A percentile compares a stretch with the other conserved stretches of the same genome.
Evolutionary conservation across 106 monocot species (phyloP).

Genomic region (Dendrobium officinale): DNA sequence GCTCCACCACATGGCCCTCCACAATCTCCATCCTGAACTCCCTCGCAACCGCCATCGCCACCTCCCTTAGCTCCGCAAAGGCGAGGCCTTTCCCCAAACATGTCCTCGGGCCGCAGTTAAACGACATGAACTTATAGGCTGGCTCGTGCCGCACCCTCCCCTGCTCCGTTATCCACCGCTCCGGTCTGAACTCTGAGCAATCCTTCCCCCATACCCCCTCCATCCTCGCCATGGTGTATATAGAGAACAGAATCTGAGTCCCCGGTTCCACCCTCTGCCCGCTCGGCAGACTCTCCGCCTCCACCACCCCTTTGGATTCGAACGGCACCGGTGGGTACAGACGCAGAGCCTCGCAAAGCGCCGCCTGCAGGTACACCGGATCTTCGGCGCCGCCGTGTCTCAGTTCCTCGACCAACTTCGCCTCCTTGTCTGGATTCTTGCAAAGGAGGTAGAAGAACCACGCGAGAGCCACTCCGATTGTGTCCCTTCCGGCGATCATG

Average conservation of each 20-base stretch:
- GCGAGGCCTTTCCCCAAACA: constrained; percentile 66
- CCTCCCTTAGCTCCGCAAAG: constrained; percentile 41
- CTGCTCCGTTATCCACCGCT: constrained; percentile 46
- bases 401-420: constrained; percentile 38
- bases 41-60: constrained; percentile 30
- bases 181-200: constrained; percentile 53
- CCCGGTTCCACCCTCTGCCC: constrained; percentile 21
- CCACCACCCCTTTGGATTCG: constrained; percentile 33
- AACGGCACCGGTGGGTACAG: constrained; percentile 61
- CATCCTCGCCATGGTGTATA: constrained; percentile 52
- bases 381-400: background rate
- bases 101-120: constrained; percentile 69
- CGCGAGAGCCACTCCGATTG: constrained; percentile 35
- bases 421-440: constrained; percentile 27
- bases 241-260: constrained; percentile 26
- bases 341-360: constrained; percentile 45
- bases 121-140: constrained; percentile 61
- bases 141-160: constrained; percentile 53
- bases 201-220: constrained; percentile 68
- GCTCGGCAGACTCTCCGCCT: constrained; percentile 40
- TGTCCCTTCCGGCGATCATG: constrained; percentile 63
- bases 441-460: constrained; percentile 73
- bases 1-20: constrained; percentile 37
- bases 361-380: constrained; percentile 54
- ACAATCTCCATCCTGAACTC: constrained; percentile 36